Evolutionary conservation across 1,139 yeast species (phyloP).

Genomic region (Saccharomyces hybrid): DNA sequence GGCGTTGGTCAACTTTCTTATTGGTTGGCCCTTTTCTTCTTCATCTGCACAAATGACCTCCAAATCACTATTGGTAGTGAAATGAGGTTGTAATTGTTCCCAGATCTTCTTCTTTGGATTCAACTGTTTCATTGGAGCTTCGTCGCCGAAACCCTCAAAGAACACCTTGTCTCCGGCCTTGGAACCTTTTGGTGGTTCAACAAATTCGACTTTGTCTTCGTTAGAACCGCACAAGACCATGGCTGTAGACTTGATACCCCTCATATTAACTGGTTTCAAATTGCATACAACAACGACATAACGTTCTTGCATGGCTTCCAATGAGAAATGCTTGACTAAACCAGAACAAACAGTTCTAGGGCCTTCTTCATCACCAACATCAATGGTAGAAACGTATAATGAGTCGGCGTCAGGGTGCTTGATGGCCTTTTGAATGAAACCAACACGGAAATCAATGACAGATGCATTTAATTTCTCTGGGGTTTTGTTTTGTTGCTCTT

Average conservation of each 20-base stretch:
- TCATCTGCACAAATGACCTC: slow-evolving; percentile 72
- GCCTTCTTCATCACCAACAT: slow-evolving; percentile 92
- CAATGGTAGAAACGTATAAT: slow-evolving; percentile 89
- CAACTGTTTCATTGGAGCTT: slow-evolving; percentile 82
- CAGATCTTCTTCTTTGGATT: slow-evolving; percentile 98
- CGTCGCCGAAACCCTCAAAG: slow-evolving; percentile 77
- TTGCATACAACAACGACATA: slow-evolving; percentile 79
- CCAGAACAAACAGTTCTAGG: slow-evolving; percentile 99
- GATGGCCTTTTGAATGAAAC: slow-evolving; percentile 91
- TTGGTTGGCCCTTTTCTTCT: slow-evolving; percentile 62
- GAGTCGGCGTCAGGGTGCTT: slow-evolving; percentile 98
- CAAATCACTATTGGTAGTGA: slow-evolving; percentile 67
- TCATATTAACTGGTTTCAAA: slow-evolving; percentile 85
- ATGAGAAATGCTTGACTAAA: slow-evolving; percentile 64
- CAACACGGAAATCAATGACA: slow-evolving; percentile 87
- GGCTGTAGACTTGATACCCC: slow-evolving; percentile 91
- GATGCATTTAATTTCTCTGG: slow-evolving; percentile 67
- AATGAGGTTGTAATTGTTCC: slow-evolving; percentile 90
- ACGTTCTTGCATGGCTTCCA: slow-evolving; percentile 79
- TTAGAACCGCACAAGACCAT: slow-evolving; percentile 94
- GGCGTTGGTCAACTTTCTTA: slow-evolving; percentile 68
- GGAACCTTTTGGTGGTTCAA: slow-evolving; percentile 91
- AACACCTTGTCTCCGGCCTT: slow-evolving; percentile 94
- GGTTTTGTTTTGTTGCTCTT: slow-evolving; percentile 46
- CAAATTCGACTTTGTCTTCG: slow-evolving; percentile 70